These are phyloP conservation scores for Dryas alaskensis DNA, from an alignment of 306 rosid species.

Conservation along the genomic window DNA sequence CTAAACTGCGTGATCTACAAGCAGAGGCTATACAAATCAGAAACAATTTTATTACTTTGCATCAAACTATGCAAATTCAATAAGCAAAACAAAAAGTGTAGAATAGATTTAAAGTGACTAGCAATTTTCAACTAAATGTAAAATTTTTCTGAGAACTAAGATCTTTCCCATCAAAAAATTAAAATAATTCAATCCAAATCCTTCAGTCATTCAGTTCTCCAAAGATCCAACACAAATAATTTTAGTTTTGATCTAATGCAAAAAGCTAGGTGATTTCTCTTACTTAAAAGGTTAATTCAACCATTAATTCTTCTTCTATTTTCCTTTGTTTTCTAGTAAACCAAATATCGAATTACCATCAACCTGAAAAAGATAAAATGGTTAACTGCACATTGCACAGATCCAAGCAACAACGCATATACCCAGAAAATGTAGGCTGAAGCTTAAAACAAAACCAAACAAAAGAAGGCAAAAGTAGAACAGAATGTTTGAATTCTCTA, in stretches of 20 bases:
- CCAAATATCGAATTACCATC: background rate
- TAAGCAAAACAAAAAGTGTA: background rate
- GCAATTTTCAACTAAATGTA: background rate
- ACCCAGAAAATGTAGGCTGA: background rate
- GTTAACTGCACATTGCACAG: background rate
- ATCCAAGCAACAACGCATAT: background rate
- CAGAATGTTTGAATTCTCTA: background rate
- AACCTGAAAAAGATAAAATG: background rate
- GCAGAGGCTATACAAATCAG: background rate
- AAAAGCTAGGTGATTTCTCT: background rate
- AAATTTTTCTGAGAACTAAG: background rate
- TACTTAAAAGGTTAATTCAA: background rate
- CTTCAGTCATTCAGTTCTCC: slow-evolving; percentile 3
- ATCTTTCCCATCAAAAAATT: background rate
- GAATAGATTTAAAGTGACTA: background rate
- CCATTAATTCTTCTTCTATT: background rate
- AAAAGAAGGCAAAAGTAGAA: background rate
- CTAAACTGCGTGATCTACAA: slow-evolving; percentile 5
- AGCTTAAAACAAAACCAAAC: background rate
- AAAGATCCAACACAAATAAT: slow-evolving; percentile 11
- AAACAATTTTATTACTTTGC: background rate
- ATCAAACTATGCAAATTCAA: background rate
- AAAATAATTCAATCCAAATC: background rate
- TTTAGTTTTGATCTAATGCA: background rate
- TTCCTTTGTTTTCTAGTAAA: background rate